Evolutionary conservation across 768 basidiomycete genomes (phyloP), one percentile per base, ranked within the genome.

Genomic region (Suillus luteus): DNA sequence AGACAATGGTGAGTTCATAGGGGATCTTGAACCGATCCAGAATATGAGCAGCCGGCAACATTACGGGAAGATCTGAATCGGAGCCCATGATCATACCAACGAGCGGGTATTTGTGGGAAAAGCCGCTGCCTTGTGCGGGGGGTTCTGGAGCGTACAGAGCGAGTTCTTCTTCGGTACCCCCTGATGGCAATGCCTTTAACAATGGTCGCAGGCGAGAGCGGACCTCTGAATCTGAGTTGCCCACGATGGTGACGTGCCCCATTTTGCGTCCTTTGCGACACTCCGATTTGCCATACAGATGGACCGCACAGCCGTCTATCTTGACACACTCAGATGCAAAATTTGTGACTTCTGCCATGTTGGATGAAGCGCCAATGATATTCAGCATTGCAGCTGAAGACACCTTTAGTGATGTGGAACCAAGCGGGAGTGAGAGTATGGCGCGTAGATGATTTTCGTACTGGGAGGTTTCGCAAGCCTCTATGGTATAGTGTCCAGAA

Each of bases 61-160:
- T 95, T 22, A 89, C 87, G 0, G 94, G 92, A n/a, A 99, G 80
- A 74, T 99, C 97, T 15, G 96, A 98, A 77, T 99, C 96, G 11
- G 95, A 96, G 19, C 97, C 97, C 97, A 99, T 99, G 74, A 99
- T 95, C 64, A 99, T 84, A 1, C 92, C 91, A 0, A 98, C 92
- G 12, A 98, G 82, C 7, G 96, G 95, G 59, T 86, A 80, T 0
- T 77, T 73, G 71, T 89, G 84, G 8, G 93, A 85, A 72, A 84
- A 81, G 1, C 85, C 85, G 19, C 81, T 78, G 2, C 81, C 78
- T 1, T 82, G 78, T 2, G 69, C 61, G 1, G 82, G 80, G 0
- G 80, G 69, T 0, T 73, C 68, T 0, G 91, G 85, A 0, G 86
- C 81, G 73, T 86, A 85, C 5, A 79, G 67, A 43, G 83, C 81